Evolutionary conservation across 2,329 filamentous ascomycete genomes (phyloP), one percentile per base, ranked within the genome.

Genomic region (Alternaria triticimaculans): DNA sequence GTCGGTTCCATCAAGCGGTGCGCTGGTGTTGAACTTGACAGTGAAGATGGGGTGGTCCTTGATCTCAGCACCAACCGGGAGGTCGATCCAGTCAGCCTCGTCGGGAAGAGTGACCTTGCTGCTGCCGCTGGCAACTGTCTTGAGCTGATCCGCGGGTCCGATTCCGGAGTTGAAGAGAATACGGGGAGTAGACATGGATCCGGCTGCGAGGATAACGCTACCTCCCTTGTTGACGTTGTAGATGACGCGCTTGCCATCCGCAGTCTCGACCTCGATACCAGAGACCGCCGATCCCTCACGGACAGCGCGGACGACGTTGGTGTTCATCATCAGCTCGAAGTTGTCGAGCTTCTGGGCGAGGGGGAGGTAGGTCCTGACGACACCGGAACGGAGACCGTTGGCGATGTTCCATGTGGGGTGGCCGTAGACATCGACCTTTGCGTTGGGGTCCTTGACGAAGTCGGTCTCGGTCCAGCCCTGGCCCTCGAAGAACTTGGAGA

Each of bases 111-210:
- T 81, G n/a, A 76, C 68, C 23, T 81, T 77, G 58, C 79, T 82
- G 25, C 55, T 68, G 18, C 80, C 78, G 53, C 80, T 80, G 55
- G 80, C 76, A 23, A 85, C 84, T 11, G 78, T 81, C 64, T 81
- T 72, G 21, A 85, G 79, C 67, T 84, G 81, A 50, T 81, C 78
- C n/a, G 76, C 72, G 9, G 89, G 89, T 2, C 90, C 91, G 66
- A 91, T 92, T 67, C 90, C 88, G 80, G 87, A 89, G 73, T 89
- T 85, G 78, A 92, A 84, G 1, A 93, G 83, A 55, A 93, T 83
- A 75, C 90, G 90, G 18, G 89, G 85, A 4, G 89, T 89, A 14
- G 89, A 89, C 71, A 92, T 90, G 0, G 90, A 82, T 33, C 90
- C 90, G 0, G 90, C 87, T 12, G 90, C 85, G 25, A 92, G 81